These are phyloP conservation scores for Plasmodium sp. DNA, from an alignment of 169 alveolate species.

Conservation along the genomic window DNA sequence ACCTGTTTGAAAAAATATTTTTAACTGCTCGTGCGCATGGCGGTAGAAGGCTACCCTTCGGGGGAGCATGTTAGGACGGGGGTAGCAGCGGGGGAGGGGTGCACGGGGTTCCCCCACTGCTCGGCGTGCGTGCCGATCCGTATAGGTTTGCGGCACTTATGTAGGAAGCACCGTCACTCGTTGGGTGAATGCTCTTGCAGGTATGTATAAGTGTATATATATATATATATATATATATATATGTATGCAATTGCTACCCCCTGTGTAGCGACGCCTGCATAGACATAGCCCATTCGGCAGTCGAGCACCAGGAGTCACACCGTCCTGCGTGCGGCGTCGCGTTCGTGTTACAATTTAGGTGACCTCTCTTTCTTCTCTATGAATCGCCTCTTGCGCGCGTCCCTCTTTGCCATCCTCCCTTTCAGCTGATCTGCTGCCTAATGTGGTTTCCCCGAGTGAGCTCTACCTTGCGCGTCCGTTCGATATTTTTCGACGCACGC, in stretches of 20 bases:
- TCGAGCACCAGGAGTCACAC: background rate
- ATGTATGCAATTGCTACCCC: background rate
- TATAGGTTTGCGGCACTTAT: background rate
- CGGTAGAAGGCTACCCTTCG: background rate
- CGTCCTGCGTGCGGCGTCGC: background rate
- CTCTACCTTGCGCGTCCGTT: background rate
- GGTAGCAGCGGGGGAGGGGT: background rate
- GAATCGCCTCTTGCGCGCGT: background rate
- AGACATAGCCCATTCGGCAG: background rate
- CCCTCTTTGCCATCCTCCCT: background rate
- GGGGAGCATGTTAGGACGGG: background rate
- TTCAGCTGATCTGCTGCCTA: background rate
- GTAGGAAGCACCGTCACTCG: background rate
- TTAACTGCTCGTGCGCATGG: slow-evolving; percentile 2
- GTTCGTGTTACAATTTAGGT: background rate
- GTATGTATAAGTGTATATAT: background rate
- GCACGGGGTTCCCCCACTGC: background rate
- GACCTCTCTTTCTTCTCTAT: background rate
- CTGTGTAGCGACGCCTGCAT: background rate
- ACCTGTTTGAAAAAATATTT: background rate
- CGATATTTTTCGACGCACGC: background rate
- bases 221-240: background rate
- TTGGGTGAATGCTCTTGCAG: background rate
- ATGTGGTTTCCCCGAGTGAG: background rate
- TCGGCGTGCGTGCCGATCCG: background rate